These are phyloP conservation scores for Nicotiana obtusifolia DNA, from an alignment of 257 asterid species.

Conservation along the genomic window DNA sequence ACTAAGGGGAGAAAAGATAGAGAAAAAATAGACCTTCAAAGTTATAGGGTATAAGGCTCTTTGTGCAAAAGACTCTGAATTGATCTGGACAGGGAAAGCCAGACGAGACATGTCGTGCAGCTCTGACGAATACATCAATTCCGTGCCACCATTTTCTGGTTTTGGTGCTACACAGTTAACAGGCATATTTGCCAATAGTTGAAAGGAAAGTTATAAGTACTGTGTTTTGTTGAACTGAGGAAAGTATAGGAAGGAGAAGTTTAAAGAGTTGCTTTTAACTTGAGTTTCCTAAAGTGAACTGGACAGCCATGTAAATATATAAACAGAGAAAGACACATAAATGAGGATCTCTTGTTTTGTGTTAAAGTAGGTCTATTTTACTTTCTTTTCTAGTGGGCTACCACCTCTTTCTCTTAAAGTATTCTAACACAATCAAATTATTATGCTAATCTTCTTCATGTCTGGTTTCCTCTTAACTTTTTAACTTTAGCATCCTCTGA, in stretches of 20 bases:
- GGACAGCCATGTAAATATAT: constrained; percentile 37
- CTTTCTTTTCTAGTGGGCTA: constrained; percentile 39
- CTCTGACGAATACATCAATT: constrained; percentile 30
- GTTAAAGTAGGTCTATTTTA: constrained; percentile 23
- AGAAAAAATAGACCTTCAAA: constrained; percentile 46
- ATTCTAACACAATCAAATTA: constrained; percentile 36
- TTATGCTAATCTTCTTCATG: constrained; percentile 33
- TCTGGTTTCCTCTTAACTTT: constrained; percentile 9
- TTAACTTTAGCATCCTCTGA: constrained; percentile 19
- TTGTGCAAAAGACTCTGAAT: constrained; percentile 46
- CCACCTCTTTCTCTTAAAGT: constrained; percentile 44
- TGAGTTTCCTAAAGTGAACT: constrained; percentile 39
- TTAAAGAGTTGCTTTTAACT: constrained; percentile 33
- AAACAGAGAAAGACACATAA: constrained; percentile 28
- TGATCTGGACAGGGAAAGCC: constrained; percentile 37
- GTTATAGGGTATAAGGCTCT: constrained; percentile 49
- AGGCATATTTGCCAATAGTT: constrained; percentile 44
- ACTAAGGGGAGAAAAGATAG: not conserved
- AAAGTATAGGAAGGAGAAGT: constrained; percentile 14
- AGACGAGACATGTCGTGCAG: constrained; percentile 26
- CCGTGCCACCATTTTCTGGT: constrained; percentile 38
- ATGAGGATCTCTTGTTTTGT: constrained; percentile 29
- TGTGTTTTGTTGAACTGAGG: constrained; percentile 11
- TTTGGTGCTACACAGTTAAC: constrained; percentile 52
- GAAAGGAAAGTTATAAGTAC: constrained; percentile 13